Evolutionary conservation across 208 protist species (phyloP), one percentile per base, ranked within the genome.

Genomic region (Crithidia expoeki): DNA sequence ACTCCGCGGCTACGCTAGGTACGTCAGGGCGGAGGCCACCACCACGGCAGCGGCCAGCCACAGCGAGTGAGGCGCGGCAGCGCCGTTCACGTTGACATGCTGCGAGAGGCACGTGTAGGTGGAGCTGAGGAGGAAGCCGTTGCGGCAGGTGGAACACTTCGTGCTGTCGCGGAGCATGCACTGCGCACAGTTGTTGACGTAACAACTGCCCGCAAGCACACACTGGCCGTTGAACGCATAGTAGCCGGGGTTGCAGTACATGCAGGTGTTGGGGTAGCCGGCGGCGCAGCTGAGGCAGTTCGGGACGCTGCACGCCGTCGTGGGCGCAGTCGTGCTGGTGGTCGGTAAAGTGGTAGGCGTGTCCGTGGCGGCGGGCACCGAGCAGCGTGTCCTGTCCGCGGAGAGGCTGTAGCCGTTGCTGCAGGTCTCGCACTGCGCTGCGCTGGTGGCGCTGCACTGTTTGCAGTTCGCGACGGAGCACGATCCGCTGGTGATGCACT

Each of bases 61-160:
- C 52, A 34, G 52, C 52, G 52, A 58, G 52, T 58, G 52, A 25
- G 52, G 52, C 21, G 52, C 52, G 30, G 30, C 52, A 30, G 52
- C 52, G 30, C 30, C 52, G 52, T 58, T 58, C 14, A 17, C 30
- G 52, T n/a, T n/a, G 52, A 65, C 59, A 28, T 65, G 42, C 49
- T 65, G 64, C 44, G 38, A 44, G 49, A 59, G 49, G 58, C 68
- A 74, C 52, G 47, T 49, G 58, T 53, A 55, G 49, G 68, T 33
- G 57, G 36, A 34, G 59, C 25, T 68, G 60, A 74, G 36, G 50
- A 40, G 27, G 42, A 56, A 68, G 51, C 69, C 59, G 59, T 23
- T 27, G 19, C 23, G 17, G 59, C 69, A 74, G 25, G 49, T 49
- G 59, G 57, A 55, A 60, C 69, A 74, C 27, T 49, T 56, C 55